Evolutionary conservation across 768 basidiomycete species (phyloP), one percentile per base, ranked within the genome.

Genomic region (Trichaptum fuscoviolaceum): DNA sequence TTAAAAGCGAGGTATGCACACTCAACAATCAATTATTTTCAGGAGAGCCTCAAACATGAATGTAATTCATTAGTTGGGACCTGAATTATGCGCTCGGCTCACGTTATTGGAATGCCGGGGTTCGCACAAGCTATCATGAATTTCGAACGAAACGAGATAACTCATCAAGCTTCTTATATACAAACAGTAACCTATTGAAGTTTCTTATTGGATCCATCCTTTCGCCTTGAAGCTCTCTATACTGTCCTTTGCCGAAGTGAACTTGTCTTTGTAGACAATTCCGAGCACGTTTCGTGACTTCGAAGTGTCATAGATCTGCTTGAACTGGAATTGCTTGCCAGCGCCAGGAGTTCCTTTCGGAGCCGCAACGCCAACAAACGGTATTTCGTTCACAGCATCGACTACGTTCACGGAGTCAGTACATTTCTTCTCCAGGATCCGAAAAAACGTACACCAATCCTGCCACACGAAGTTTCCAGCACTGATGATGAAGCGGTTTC

Each of bases 401-500:
- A 68, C 23, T 58, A 42, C 12, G 12, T 23, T 67, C 4, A 57
- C 7, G 9, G 20, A 63, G 34, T 35, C 52, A 61, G 59, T 20
- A 17, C 25, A 58, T 58, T 58, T 58, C 4, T 61, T 61, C n/a
- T 15, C 15, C 8, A 61, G 3, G 60, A 23, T 12, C 15, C 23
- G 1, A 20, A 10, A 63, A 63, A 18, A 10, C 63, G 10, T 63
- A 63, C 63, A 52, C 63, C 63, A 63, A 63, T 63, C 63, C 23
- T 63, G 63, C 63, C 63, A 63, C 26, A 52, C 36, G 25, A 35
- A 63, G 63, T 34, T 63, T 24, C 36, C 63, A 24, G 62, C 69
- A 27, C 69, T 70, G 65, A 75, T 71, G 69, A 82, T 76, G 76
- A 81, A 78, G 57, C 82, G 72, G 65, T 82, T 69, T 12, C 78